Evolutionary conservation across 768 basidiomycete species (phyloP), one percentile per base, ranked within the genome.

Genomic region (Suillus clintonianus): DNA sequence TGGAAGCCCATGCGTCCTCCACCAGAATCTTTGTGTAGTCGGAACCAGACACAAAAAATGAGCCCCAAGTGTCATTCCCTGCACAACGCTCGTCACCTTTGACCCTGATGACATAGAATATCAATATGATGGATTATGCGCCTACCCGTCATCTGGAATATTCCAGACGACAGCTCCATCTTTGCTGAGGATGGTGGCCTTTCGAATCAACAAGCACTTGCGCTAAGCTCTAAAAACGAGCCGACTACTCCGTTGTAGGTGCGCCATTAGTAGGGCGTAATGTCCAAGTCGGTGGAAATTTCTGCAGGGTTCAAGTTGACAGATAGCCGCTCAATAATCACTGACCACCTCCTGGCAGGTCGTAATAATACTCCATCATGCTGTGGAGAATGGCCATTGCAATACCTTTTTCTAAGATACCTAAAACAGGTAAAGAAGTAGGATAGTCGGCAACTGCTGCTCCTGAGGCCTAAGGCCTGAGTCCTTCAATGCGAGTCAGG

Each of bases 11-110:
- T 17, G 74, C 58, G 45, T 75, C 75, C 42, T 75, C 73, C 66
- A 76, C 75, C 73, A 70, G n/a, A 73, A 62, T 13, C 67, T 67
- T 55, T 65, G 30, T 64, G 47, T 51, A 68, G 60, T 51, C 71
- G 68, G 56, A 73, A 71, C 64, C 67, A 70, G 19, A 76, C 71
- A 48, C 73, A 69, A 58, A 74, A 73, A 2, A 62, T 74, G 11
- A 69, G 45, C 27, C 30, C 59, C 54, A 4, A 74, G 11, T 22
- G 65, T 68, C 2, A 67, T 36, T 1, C 6, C 63, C 34, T 72
- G 70, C 6, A 74, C 53, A 30, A 71, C 37, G 19, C 70, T 68
- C 9, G 19, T n/a, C 22, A 24, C 27, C n/a, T 24, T 5, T 19
- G 4, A 36, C 15, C 54, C 34, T 37, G 13, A 13, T n/a, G 22